A percentile compares a stretch with the other conserved stretches of the same genome.
These are phyloP conservation scores for Microcera coccophila DNA, from an alignment of 2,329 filamentous ascomycete genomes.

Conservation along the genomic window DNA sequence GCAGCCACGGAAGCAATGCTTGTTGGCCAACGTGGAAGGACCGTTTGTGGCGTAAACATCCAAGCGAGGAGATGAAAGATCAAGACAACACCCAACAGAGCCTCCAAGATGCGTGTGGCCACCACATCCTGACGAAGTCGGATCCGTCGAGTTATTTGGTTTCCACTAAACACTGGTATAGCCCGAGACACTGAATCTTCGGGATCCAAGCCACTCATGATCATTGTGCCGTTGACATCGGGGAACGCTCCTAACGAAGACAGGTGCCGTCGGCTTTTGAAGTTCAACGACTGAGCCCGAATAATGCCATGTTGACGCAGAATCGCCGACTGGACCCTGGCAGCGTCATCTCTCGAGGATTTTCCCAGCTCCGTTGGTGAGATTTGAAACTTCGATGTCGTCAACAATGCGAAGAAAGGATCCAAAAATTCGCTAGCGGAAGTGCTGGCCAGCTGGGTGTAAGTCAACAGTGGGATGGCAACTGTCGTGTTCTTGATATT, in stretches of 20 bases:
- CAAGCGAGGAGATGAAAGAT: slow-evolving; percentile 27
- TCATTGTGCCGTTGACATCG: slow-evolving; percentile 12
- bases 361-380: slow-evolving; percentile 23
- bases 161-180: slow-evolving; percentile 20
- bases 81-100: slow-evolving; percentile 29
- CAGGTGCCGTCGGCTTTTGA: slow-evolving; percentile 23
- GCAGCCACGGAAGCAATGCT: slow-evolving; percentile 37
- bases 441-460: slow-evolving; percentile 27
- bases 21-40: slow-evolving; percentile 29
- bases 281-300: slow-evolving; percentile 33
- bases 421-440: slow-evolving; percentile 29
- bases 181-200: slow-evolving; percentile 21
- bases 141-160: slow-evolving; percentile 12
- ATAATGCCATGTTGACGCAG: slow-evolving; percentile 35
- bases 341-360: slow-evolving; percentile 10
- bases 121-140: slow-evolving; percentile 28
- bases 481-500: slow-evolving; percentile 18
- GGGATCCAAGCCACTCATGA: slow-evolving; percentile 21
- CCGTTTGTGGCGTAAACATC: slow-evolving; percentile 23
- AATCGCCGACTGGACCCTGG: slow-evolving; percentile 31
- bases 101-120: slow-evolving; percentile 34
- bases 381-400: slow-evolving; percentile 30
- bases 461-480: slow-evolving; percentile 26
- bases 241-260: slow-evolving; percentile 19
- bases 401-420: slow-evolving; percentile 34